A percentile compares a stretch with the other conserved stretches of the same genome.
Evolutionary conservation across 345 rosid species (phyloP).

Genomic region (Psidium friedrichsthalianum): DNA sequence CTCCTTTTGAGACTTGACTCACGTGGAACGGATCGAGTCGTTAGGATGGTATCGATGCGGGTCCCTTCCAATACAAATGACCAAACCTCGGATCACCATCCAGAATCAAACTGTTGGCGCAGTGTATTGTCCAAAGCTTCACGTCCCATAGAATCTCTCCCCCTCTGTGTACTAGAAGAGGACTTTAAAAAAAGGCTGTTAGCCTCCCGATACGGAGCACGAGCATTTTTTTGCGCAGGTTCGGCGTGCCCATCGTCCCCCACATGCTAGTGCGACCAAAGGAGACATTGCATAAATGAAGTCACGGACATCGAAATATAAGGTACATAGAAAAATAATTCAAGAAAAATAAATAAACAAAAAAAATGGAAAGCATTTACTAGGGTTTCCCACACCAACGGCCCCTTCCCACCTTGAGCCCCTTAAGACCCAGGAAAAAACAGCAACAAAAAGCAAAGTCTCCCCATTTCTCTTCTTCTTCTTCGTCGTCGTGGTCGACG

Average conservation of each 20-base stretch:
- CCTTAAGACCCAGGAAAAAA: neutral
- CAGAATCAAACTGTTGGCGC: neutral
- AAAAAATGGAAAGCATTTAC: constrained; percentile 1
- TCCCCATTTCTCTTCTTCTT: too few species aligned
- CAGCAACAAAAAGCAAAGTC: neutral
- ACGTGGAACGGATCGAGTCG: fast-evolving
- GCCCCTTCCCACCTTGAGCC: constrained; percentile 23
- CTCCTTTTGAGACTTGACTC: fast-evolving
- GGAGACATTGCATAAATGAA: neutral
- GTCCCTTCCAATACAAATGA: neutral
- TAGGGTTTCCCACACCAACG: constrained; percentile 6
- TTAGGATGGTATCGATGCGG: neutral
- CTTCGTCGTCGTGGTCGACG: neutral
- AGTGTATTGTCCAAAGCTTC: neutral
- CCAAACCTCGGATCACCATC: neutral
- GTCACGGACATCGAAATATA: neutral
- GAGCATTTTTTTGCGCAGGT: neutral
- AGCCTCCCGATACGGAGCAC: neutral
- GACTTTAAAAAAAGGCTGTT: neutral
- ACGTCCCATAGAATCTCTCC: neutral
- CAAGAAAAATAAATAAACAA: neutral
- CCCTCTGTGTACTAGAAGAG: neutral
- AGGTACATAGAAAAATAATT: neutral
- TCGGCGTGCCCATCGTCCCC: neutral
- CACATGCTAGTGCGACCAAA: neutral